These are phyloP conservation scores for Mollisia scopiformis DNA, from an alignment of 2,329 filamentous ascomycete genomes.

Conservation along the genomic window DNA sequence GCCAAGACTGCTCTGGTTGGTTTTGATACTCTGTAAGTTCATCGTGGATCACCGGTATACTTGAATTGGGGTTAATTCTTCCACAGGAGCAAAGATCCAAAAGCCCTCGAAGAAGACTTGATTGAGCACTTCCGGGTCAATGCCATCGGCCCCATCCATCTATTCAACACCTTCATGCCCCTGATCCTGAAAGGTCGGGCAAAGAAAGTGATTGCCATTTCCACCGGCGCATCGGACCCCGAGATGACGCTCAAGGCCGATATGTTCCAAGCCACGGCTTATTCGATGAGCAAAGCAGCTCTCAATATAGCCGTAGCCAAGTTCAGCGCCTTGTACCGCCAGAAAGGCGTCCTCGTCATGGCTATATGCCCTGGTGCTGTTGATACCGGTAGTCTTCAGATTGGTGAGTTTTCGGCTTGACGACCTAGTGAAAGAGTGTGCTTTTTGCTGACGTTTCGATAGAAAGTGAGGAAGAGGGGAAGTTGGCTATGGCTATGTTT, in stretches of 20 bases:
- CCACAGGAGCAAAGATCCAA: conserved; percentile 27
- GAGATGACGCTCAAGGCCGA: conserved; percentile 44
- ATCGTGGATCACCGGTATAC: conserved; percentile 1
- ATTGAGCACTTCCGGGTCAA: conserved; percentile 47
- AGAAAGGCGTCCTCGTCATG: conserved; percentile 56
- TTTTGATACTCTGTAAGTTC: conserved; percentile 44
- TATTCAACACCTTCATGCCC: conserved; percentile 55
- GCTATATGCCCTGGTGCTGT: conserved; percentile 54
- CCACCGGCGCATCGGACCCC: conserved; percentile 49
- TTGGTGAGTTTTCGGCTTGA: conserved; percentile 23
- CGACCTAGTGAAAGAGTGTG: conserved; percentile 15
- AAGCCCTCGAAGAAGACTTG: conserved; percentile 41
- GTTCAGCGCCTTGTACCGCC: conserved; percentile 50
- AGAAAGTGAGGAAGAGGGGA: conserved; percentile 28
- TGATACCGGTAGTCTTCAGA: conserved; percentile 40
- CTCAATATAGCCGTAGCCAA: conserved; percentile 57
- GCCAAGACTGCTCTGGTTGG: conserved; percentile 31
- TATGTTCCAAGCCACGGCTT: conserved; percentile 42
- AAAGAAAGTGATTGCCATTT: conserved; percentile 58
- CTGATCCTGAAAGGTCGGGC: conserved; percentile 50
- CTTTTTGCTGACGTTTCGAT: conserved; percentile 14
- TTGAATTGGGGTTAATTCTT: conserved; percentile 15
- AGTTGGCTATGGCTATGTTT: conserved; percentile 26
- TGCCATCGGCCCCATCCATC: conserved; percentile 53
- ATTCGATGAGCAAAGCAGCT: conserved; percentile 54